A percentile compares a stretch with the other conserved stretches of the same genome.
Evolutionary conservation across 768 basidiomycete genomes (phyloP).

Genomic region (Piloderma croceum): DNA sequence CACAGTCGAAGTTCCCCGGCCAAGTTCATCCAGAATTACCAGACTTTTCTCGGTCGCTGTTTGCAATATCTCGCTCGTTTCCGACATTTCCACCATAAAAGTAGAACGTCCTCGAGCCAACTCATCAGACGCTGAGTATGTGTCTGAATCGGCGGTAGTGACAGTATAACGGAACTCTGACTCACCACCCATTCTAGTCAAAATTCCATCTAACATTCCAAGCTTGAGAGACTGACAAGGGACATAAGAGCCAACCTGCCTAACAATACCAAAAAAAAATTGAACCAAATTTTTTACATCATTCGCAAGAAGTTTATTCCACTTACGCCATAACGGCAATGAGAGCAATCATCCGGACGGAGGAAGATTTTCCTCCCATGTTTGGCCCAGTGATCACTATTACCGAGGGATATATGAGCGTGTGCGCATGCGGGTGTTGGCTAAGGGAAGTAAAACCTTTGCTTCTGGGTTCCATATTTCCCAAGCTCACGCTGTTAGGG

Average conservation of each 20-base stretch:
- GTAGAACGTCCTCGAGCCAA: constrained; percentile 82
- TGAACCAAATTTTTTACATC: constrained; percentile 1
- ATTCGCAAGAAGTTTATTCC: neutral
- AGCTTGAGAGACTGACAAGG: constrained; percentile 72
- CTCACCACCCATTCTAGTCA: constrained; percentile 87
- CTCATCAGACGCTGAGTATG: constrained; percentile 71
- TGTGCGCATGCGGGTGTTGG: too few species aligned
- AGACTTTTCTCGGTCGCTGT: constrained; percentile 70
- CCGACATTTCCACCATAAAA: constrained; percentile 96
- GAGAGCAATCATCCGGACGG: constrained; percentile 72
- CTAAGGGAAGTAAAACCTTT: too few species aligned
- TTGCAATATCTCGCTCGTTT: constrained; percentile 85
- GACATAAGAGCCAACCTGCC: constrained; percentile 91
- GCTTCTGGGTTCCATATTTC: constrained; percentile 43
- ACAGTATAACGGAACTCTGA: neutral
- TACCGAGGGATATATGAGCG: too few species aligned
- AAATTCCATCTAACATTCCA: constrained; percentile 77
- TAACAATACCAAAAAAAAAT: constrained; percentile 48
- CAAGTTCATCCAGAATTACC: constrained; percentile 87
- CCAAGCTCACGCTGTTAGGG: constrained; percentile 72
- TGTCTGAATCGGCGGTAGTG: constrained; percentile 3
- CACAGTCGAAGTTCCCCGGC: constrained; percentile 86
- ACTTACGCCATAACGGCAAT: constrained; percentile 50
- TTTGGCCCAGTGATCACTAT: constrained; percentile 84
- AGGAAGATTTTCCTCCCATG: constrained; percentile 87